phyloP scores from a whole-genome alignment of 176 grass and related monocot genomes.

The Carex pumila region DNA sequence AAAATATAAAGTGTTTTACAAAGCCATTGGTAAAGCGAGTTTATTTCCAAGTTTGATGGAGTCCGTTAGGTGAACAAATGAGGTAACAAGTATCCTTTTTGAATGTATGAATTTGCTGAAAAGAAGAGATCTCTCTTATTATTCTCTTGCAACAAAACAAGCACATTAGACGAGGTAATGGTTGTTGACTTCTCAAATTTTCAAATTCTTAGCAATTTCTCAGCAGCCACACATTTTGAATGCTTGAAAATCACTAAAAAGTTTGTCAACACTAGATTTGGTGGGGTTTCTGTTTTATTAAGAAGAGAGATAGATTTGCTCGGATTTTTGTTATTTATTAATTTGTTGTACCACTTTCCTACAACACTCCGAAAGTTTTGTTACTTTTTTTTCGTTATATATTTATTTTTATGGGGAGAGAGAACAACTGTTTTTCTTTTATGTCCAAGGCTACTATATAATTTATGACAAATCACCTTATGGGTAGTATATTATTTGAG shows the following conservation, averaged over 20 bases:
- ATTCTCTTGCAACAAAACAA: constrained; percentile 2
- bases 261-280: background rate
- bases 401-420: background rate
- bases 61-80: background rate
- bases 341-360: background rate
- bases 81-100: background rate
- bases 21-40: background rate
- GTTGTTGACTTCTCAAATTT: background rate
- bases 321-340: background rate
- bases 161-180: background rate
- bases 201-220: background rate
- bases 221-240: background rate
- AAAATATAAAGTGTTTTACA: too few relatives aligned
- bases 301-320: background rate
- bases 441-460: too few relatives aligned
- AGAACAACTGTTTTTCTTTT: background rate
- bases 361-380: background rate
- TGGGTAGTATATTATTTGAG: too few relatives aligned
- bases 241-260: background rate
- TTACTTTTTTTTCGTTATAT: background rate
- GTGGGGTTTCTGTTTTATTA: background rate
- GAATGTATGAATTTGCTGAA: background rate
- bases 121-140: background rate
- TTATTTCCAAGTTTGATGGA: constrained; percentile 4
- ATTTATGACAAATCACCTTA: background rate